Evolutionary conservation across 129 eudicot genomes (phyloP), one percentile per base, ranked within the genome.

Genomic region (Tagetes patula): DNA sequence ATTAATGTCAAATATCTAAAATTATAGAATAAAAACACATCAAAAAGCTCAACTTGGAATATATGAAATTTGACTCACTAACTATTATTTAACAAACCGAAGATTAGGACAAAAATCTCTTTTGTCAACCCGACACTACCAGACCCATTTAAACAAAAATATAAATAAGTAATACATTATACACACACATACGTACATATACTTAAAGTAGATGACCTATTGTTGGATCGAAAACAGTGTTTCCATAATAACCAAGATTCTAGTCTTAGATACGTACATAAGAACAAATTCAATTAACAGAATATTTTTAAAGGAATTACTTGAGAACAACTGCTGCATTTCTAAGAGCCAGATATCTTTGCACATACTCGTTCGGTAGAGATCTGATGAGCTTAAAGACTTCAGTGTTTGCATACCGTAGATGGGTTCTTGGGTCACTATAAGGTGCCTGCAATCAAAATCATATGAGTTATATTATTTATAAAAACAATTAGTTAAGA

Each of bases 311-410:
- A 37, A 39, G 48, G 49, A 55, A 61, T 78, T 82, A 92, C 79
- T 81, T 85, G 9, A 90, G 89, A 61, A 95, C 96, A 52, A 95
- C 89, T 1, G 96, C 96, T 60, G 99, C 97, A 77, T 95, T 88
- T 80, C 99, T 76, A 53, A 95, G 97, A 47, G 99, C 91, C 49
- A 95, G 85, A 67, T 95, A 90, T 20, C 97, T 80, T 81, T 95
- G 97, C 47, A 95, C 99, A 74, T 94, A 86, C 42, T 94, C 96
- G 20, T 90, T 86, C 27, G 98, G 97, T 76, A 94, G 96, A 0
- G 98, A 85, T 58, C 98, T 87, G 39, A 94, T 83, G 4, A 70
- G 52, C 87, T 87, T 94, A 80, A 94, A 94, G 30, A 89, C 96
- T 58, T 89, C 96, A 10, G 98, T 70, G 79, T 90, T 94, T n/a